These are phyloP conservation scores for Baorangia bicolor DNA, from an alignment of 768 basidiomycete species.

Conservation along the genomic window DNA sequence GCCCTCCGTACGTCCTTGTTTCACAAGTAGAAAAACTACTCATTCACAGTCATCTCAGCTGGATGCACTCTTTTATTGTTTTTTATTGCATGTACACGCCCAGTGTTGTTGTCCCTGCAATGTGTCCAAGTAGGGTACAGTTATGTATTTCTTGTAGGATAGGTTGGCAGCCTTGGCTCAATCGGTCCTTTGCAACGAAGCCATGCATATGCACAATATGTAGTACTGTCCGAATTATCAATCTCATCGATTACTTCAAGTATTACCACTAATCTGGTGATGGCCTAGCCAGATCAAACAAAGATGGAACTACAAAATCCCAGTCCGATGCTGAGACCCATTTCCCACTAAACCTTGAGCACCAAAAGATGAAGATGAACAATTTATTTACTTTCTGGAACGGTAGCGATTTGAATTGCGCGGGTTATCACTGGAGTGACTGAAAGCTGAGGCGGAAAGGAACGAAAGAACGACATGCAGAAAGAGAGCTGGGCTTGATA, in stretches of 20 bases:
- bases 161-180: slow-evolving; percentile 3
- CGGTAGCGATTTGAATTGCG: slow-evolving; percentile 2
- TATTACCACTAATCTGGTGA: background rate
- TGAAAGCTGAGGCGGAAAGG: slow-evolving; percentile 1
- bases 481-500: slow-evolving; percentile 4
- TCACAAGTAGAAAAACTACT: slow-evolving; percentile 13
- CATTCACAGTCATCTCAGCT: slow-evolving; percentile 10
- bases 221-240: background rate
- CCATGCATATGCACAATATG: too few relatives aligned
- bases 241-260: background rate
- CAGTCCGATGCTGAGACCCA: background rate
- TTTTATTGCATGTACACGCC: slow-evolving; percentile 18
- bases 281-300: background rate
- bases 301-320: background rate
- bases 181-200: background rate
- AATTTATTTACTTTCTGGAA: too few relatives aligned
- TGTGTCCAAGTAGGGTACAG: slow-evolving; percentile 7
- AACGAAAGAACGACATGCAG: slow-evolving; percentile 6
- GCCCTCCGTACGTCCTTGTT: slow-evolving; percentile 59
- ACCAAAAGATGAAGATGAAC: too few relatives aligned
- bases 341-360: too few relatives aligned
- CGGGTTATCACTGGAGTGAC: background rate
- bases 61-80: slow-evolving; percentile 16
- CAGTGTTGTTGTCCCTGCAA: slow-evolving; percentile 11
- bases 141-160: slow-evolving; percentile 21